Evolutionary conservation across 2,329 filamentous ascomycete genomes (phyloP).

Genomic region (Corniculantispora saksenae): DNA sequence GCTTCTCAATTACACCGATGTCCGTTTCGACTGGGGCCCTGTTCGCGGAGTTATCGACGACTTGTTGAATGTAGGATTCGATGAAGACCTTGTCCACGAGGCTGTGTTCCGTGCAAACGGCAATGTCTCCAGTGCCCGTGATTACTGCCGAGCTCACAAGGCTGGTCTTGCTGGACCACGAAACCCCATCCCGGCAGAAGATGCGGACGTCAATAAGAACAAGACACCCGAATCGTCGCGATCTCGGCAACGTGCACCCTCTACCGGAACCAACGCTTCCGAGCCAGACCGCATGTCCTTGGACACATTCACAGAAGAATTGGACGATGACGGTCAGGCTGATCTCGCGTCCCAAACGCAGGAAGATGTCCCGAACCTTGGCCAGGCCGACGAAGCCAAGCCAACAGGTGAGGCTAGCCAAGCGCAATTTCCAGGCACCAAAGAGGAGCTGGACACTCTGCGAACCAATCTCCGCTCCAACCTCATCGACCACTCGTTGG

Average conservation of each 20-base stretch:
- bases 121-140: slow-evolving; percentile 56
- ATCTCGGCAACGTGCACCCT: slow-evolving; percentile 26
- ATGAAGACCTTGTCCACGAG: slow-evolving; percentile 69
- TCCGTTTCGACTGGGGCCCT: slow-evolving; percentile 49
- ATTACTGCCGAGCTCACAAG: slow-evolving; percentile 72
- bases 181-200: slow-evolving; percentile 66
- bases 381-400: neutral
- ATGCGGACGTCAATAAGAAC: slow-evolving; percentile 57
- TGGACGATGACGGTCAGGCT: slow-evolving; percentile 30
- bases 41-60: slow-evolving; percentile 34
- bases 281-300: slow-evolving; percentile 42
- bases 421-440: slow-evolving; percentile 37
- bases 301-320: slow-evolving; percentile 33
- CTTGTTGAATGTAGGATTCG: slow-evolving; percentile 36
- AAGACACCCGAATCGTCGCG: slow-evolving; percentile 33
- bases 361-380: neutral
- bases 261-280: slow-evolving; percentile 25
- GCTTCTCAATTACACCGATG: slow-evolving; percentile 46
- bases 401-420: neutral
- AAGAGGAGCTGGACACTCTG: slow-evolving; percentile 78
- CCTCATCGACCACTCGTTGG: slow-evolving; percentile 85
- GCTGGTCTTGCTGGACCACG: slow-evolving; percentile 59
- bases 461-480: slow-evolving; percentile 72
- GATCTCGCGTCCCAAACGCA: slow-evolving; percentile 21
- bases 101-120: slow-evolving; percentile 83